Evolutionary conservation across 805 yeast species (phyloP), one percentile per base, ranked within the genome.

Genomic region (Metschnikowia henanensis): DNA sequence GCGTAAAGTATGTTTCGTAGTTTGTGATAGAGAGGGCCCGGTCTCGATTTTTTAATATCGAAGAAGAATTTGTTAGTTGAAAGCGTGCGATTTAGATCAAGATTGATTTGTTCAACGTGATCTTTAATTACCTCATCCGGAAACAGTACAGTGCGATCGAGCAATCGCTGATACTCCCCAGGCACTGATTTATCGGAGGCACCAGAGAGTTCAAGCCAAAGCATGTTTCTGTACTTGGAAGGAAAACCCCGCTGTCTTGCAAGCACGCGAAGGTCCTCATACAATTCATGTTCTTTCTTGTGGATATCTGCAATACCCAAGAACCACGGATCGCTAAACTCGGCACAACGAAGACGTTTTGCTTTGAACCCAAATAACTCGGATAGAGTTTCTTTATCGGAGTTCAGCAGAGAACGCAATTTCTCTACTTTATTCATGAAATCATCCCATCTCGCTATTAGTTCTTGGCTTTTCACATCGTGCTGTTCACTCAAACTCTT

Each of bases 151-250:
- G 43, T 33, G 13, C 23, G 28, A 40, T 51, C 26, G 59, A 61
- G 41, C 53, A 65, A 30, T 55, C 60, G 59, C 18, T 62, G 72
- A 51, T 70, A 80, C 35, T 73, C 75, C 0, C 80, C 80, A 3
- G 80, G 79, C 4, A 70, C 66, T 33, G 60, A 61, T 3, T 72
- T 46, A 36, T 61, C 59, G 45, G 65, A 65, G 0, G 81, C 77
- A 0, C 81, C 82, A 3, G 76, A 68, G n/a, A 80, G 64, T 49
- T 79, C 80, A 10, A 70, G 58, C 84, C 84, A 79, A 8, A 79
- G 59, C 28, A 62, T 58, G 17, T 76, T 64, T 5, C 83, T 60
- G 44, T 75, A 68, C 20, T 68, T 69, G 35, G 69, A 62, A 0
- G 83, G 81, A 1, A 80, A 68, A 0, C 84, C 84, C 19, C 44